phyloP scores from a whole-genome alignment of 176 grass and related monocot species.

The Panicum miliaceum region DNA sequence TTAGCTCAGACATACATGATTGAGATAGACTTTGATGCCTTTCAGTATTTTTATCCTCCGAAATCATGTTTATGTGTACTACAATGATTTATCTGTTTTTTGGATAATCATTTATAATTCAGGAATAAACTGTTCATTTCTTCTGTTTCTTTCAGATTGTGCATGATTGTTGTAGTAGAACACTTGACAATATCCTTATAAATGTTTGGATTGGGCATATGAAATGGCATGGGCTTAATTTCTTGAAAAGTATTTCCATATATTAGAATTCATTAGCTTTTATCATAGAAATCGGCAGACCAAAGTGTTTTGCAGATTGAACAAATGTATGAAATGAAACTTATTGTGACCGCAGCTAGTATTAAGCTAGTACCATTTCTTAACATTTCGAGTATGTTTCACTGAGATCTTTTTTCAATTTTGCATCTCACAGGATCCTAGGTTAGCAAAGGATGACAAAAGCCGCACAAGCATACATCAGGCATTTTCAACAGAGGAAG shows the following conservation, averaged over 20 bases:
- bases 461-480: slow-evolving; percentile 50
- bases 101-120: background rate
- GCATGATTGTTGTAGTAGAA: background rate
- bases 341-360: no score
- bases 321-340: background rate
- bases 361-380: background rate
- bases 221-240: background rate
- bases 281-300: background rate
- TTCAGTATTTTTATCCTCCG: slow-evolving; percentile 7
- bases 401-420: slow-evolving; percentile 32
- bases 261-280: slow-evolving; percentile 2
- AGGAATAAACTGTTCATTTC: background rate
- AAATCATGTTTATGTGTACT: slow-evolving; percentile 23
- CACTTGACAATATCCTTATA: background rate
- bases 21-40: slow-evolving; percentile 24
- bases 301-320: background rate
- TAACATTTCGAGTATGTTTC: background rate
- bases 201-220: background rate
- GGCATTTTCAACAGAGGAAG: slow-evolving; percentile 80
- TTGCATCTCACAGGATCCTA: slow-evolving; percentile 64
- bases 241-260: background rate
- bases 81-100: background rate
- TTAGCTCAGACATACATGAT: background rate
- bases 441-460: slow-evolving; percentile 58
- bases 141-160: background rate